Base-by-base conservation (phyloP, 208 protist genomes). In the Crithidia bombi region DNA sequence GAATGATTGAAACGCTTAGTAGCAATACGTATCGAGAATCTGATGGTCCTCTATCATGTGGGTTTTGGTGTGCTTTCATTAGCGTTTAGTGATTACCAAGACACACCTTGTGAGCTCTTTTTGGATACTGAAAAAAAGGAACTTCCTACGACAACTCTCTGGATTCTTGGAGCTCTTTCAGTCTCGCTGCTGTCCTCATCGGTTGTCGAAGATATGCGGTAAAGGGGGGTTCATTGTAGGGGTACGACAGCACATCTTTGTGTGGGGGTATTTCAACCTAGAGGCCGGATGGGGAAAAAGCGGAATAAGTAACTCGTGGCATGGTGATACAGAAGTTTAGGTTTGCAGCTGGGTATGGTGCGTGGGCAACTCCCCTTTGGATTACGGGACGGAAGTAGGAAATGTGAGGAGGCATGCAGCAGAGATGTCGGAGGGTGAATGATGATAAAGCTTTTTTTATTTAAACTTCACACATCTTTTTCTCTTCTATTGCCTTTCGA, bases 11-110 rank as follows among this genome's bases (percentile, higher is more conserved):
- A 66, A 28, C 21, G 74, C 64, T 54, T 73, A 63, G 66, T 69
- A 75, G 75, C 75, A 79, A 80, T 81, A 83, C 78, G 73, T 83
- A 83, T 83, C 78, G 78, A 83, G 78, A 83, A 83, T 73, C 78
- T 83, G 78, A 83, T 21, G 15, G 3, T 33, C 36, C 25, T 23
- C 57, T 59, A n/a, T 11, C 56, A 36, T 43, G 17, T 65, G 25
- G 5, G 30, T 38, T 39, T 49, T 61, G 28, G n/a, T 28, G 44
- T 56, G 4, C 52, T 17, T 57, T 38, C n/a, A n/a, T n/a, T n/a
- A n/a, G n/a, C n/a, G n/a, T n/a, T n/a, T n/a, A n/a, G n/a, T n/a
- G n/a, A n/a, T n/a, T n/a, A n/a, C n/a, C n/a, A n/a, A n/a, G n/a
- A n/a, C n/a, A n/a, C n/a, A n/a, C 44, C 10, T 1, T 23, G 49